These are phyloP conservation scores for Moesziomyces antarcticus DNA, from an alignment of 1,284 basidiomycete species.

Conservation along the genomic window DNA sequence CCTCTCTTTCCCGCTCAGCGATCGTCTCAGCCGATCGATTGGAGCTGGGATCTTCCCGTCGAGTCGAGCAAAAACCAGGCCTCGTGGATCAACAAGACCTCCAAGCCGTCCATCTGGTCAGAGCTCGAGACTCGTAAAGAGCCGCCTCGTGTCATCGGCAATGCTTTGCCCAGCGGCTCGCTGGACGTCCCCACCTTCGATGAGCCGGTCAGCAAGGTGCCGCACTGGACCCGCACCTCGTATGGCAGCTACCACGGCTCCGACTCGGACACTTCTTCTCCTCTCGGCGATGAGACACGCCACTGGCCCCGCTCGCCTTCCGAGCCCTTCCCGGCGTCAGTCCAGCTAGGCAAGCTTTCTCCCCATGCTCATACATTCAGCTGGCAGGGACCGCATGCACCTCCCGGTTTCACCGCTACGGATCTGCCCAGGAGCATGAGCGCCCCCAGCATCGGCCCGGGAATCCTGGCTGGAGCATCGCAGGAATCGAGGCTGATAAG, in stretches of 20 bases:
- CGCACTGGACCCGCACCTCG: background rate
- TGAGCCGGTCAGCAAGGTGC: background rate
- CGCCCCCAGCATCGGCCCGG: background rate
- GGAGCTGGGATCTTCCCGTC: no score
- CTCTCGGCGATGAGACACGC: background rate
- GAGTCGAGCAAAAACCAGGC: no score
- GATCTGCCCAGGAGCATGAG: no score
- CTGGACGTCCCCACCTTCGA: background rate
- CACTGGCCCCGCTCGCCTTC: background rate
- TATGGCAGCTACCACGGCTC: background rate
- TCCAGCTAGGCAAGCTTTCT: no score
- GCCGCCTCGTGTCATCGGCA: background rate
- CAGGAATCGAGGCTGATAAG: slow-evolving; percentile 4
- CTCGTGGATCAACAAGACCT: no score
- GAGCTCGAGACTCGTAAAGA: background rate
- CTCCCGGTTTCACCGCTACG: no score
- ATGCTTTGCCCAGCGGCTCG: background rate
- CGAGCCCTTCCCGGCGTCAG: background rate
- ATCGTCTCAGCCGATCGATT: background rate
- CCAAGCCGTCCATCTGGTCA: background rate
- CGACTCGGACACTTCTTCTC: background rate
- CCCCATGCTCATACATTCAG: no score
- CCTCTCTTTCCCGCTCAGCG: no score
- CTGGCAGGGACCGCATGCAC: no score
- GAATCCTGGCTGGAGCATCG: slow-evolving; percentile 3